Conservation (phyloP, 176 grass and related monocot species). For the Coix lacrymajobi region DNA sequence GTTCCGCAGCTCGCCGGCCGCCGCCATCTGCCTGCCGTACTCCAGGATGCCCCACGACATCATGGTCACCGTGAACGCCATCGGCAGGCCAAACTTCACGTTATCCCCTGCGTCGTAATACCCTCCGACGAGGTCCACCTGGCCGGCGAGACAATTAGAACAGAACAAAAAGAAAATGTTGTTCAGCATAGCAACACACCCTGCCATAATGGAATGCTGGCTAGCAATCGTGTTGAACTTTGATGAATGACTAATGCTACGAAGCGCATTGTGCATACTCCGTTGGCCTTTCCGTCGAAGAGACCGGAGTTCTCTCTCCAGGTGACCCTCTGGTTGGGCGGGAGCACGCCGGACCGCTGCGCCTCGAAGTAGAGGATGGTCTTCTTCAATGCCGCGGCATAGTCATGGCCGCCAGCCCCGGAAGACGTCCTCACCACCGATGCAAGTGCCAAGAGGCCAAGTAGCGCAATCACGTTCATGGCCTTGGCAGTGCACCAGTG, state of each 20-base stretch:
- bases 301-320: constrained; percentile 88
- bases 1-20: constrained; percentile 66
- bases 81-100: constrained; percentile 86
- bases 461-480: not conserved
- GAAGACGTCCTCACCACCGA: constrained; percentile 19
- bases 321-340: constrained; percentile 60
- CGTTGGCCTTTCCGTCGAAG: constrained; percentile 77
- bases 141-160: not conserved
- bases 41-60: constrained; percentile 91
- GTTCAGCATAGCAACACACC: not conserved
- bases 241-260: not conserved
- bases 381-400: constrained; percentile 68
- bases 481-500: constrained; percentile 23
- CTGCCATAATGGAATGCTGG: not conserved
- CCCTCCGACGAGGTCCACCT: constrained; percentile 92
- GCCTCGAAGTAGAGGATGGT: constrained; percentile 93
- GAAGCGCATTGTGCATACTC: constrained; percentile 34
- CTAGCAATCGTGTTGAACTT: not conserved
- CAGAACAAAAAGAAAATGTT: not conserved
- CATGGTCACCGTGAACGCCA: constrained; percentile 99
- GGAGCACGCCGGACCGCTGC: constrained; percentile 76
- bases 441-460: constrained; percentile 19
- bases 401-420: constrained; percentile 51
- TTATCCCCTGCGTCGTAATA: constrained; percentile 94
- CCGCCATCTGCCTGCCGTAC: constrained; percentile 77